phyloP scores from a whole-genome alignment of 768 basidiomycete genomes.

The Trametes coccinea region DNA sequence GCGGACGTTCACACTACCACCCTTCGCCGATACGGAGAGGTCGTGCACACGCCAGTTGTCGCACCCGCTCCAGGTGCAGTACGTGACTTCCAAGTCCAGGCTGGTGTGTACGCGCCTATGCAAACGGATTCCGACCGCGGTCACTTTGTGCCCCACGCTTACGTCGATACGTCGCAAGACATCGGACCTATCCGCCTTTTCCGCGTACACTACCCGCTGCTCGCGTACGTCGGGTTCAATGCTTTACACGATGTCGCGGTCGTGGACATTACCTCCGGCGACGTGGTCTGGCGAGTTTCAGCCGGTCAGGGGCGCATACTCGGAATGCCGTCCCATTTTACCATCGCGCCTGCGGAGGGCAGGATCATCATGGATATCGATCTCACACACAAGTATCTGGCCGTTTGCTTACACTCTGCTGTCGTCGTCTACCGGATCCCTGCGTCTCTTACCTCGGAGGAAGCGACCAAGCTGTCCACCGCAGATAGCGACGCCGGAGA shows the following conservation, averaged over 20 bases:
- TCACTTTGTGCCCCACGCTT: slow-evolving; percentile 25
- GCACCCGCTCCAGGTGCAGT: slow-evolving; percentile 16
- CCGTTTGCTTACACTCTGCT: slow-evolving; percentile 19
- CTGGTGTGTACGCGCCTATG: slow-evolving; percentile 9
- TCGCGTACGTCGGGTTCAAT: slow-evolving; percentile 15
- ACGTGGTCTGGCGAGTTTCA: slow-evolving; percentile 11
- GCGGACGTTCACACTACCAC: slow-evolving; percentile 6
- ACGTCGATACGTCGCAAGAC: slow-evolving; percentile 19
- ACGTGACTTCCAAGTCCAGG: slow-evolving; percentile 18
- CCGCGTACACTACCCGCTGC: slow-evolving; percentile 18
- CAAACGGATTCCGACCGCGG: slow-evolving; percentile 16
- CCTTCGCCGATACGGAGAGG: not conserved
- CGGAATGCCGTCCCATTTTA: slow-evolving; percentile 11
- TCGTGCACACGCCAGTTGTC: slow-evolving; percentile 12
- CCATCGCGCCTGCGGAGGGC: not conserved
- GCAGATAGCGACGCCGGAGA: not conserved
- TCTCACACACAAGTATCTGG: slow-evolving; percentile 17
- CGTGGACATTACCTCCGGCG: slow-evolving; percentile 21
- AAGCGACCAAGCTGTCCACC: not conserved
- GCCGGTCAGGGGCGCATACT: slow-evolving; percentile 5
- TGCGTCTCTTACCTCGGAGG: not conserved
- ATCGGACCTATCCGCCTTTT: slow-evolving; percentile 18
- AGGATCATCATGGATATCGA: slow-evolving; percentile 24
- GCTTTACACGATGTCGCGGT: slow-evolving; percentile 15
- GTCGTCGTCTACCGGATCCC: slow-evolving; percentile 17